phyloP scores from a whole-genome alignment of 306 rosid genomes.

The Fragaria ananassa region DNA sequence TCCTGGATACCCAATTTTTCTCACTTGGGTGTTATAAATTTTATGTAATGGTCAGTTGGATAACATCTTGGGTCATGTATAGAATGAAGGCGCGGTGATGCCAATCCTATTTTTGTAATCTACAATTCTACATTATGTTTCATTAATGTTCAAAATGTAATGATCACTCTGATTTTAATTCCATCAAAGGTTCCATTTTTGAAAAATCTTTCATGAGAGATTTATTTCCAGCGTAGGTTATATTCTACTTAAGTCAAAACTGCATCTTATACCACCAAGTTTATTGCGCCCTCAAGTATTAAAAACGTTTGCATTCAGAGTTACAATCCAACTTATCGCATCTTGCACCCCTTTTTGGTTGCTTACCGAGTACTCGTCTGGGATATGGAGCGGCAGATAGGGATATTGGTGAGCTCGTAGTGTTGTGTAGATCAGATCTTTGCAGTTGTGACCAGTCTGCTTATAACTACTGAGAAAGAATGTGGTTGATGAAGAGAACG shows the following conservation, averaged over 20 bases:
- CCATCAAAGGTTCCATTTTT: not conserved
- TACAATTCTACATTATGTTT: not conserved
- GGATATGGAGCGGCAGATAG: too few species aligned
- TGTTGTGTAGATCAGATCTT: too few species aligned
- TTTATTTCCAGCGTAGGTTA: not conserved
- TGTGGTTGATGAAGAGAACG: not conserved
- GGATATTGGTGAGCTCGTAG: not conserved
- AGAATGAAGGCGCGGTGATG: not conserved
- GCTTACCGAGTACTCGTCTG: too few species aligned
- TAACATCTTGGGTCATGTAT: constrained; percentile 17
- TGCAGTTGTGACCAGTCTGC: too few species aligned
- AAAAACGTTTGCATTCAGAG: too few species aligned
- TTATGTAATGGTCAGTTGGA: not conserved
- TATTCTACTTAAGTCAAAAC: not conserved
- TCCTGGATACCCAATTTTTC: constrained; percentile 37
- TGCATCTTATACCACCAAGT: not conserved
- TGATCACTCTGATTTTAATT: not conserved
- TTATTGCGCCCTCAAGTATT: not conserved
- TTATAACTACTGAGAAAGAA: not conserved
- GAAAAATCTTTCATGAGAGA: not conserved
- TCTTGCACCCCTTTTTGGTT: too few species aligned
- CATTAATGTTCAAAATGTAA: not conserved
- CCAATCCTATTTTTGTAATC: constrained; percentile 5
- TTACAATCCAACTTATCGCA: too few species aligned
- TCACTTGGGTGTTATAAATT: constrained; percentile 28